Evolutionary conservation across 139 green algal species (phyloP), one percentile per base, ranked within the genome.

Genomic region (Diplosphaera chodatii): DNA sequence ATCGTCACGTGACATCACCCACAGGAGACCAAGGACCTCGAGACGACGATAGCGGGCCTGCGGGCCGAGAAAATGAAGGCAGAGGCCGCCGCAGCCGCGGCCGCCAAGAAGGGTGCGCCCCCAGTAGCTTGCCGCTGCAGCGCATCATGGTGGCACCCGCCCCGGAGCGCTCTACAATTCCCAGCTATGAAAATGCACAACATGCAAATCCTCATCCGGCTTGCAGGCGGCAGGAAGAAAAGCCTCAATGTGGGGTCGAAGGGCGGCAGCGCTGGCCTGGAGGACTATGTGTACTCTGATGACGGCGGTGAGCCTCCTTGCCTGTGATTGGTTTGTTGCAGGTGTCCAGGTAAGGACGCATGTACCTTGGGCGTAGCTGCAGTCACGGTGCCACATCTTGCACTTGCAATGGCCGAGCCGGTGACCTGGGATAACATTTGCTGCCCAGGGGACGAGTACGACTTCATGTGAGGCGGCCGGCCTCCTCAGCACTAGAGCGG

Each of bases 221-320:
- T n/a, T 25, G 25, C 27, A 33, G 70, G 72, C 5, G 56, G 66
- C 29, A 89, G 80, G 68, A 93, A 91, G 78, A 90, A 87, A 70
- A 80, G 55, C 40, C 73, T 93, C 62, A 94, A 94, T 69, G 76
- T 91, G 64, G 89, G 89, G 22, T 73, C 67, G n/a, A 48, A 71
- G 37, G 82, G 82, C 64, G 80, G 68, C 18, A 73, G 71, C 15
- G 90, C 87, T 23, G 89, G 90, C 18, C 78, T 95, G 62, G 90
- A 95, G 56, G 90, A 95, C 69, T 93, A 91, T 74, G 77, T 87
- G 29, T 94, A 87, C 68, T 86, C 89, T n/a, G 84, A 87, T 25
- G 48, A 59, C 48, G 48, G 16, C 22, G 48, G 48, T 59, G 48
- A 6, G 37, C 37, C 10, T 6, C 37, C 10, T 6, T 48, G 37